Percentiles rank a stretch among this genome's conserved stretches.
phyloP scores from a whole-genome alignment of 108 stramenopile genomes.

The Stephanodiscus triporus region DNA sequence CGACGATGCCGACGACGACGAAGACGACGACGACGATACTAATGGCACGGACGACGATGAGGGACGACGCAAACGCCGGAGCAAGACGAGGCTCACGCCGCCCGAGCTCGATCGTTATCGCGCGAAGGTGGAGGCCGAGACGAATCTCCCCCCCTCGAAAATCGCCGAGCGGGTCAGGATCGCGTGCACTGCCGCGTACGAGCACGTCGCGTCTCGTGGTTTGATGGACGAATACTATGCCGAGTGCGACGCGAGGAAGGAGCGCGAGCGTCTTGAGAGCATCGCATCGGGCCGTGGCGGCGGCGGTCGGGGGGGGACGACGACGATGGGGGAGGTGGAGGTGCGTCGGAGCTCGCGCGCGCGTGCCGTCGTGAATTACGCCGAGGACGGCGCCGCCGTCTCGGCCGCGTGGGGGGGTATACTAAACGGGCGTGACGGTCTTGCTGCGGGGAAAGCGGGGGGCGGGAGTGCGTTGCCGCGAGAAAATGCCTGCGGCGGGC shows the following conservation, averaged over 20 bases:
- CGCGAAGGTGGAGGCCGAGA: slow-evolving; percentile 21
- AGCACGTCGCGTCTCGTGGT: slow-evolving; percentile 13
- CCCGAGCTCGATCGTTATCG: not conserved
- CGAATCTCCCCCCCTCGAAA: slow-evolving; percentile 42
- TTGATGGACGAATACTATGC: slow-evolving; percentile 31
- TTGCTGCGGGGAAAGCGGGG: not conserved
- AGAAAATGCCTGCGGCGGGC: slow-evolving; percentile 30
- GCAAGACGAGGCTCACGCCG: slow-evolving; percentile 19
- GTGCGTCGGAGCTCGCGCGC: slow-evolving; percentile 40
- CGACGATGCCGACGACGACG: slow-evolving; percentile 12
- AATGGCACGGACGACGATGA: not conserved
- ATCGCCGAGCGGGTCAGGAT: slow-evolving; percentile 42
- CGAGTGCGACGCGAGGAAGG: slow-evolving; percentile 27
- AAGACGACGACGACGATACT: slow-evolving; percentile 9
- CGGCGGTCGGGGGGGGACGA: slow-evolving; percentile 4
- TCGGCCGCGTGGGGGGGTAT: slow-evolving; percentile 16
- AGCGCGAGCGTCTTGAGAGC: slow-evolving; percentile 3
- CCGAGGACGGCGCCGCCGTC: slow-evolving; percentile 25
- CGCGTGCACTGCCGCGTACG: slow-evolving; percentile 33
- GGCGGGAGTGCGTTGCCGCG: slow-evolving; percentile 14
- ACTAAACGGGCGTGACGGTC: slow-evolving; percentile 7
- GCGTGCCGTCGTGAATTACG: slow-evolving; percentile 36
- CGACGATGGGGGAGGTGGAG: too few species aligned
- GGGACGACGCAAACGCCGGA: slow-evolving; percentile 11
- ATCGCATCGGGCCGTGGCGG: too few species aligned